Conservation (phyloP, 1,284 basidiomycete species). For the Sutorius eximius region DNA sequence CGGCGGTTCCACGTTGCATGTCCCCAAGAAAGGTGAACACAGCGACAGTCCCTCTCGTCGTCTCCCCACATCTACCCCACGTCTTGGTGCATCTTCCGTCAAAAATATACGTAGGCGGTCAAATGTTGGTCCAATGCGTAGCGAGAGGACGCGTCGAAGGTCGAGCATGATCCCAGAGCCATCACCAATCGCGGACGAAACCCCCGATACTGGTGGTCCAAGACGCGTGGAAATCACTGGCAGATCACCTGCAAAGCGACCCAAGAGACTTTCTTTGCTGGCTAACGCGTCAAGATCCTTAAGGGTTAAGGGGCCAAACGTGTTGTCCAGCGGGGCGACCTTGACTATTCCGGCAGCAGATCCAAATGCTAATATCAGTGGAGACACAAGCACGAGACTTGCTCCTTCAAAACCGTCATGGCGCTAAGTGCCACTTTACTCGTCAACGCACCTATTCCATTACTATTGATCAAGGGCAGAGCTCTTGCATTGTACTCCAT, state of each 20-base stretch:
- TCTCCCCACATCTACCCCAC: constrained; percentile 47
- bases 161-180: constrained; percentile 76
- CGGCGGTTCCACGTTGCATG: constrained; percentile 19
- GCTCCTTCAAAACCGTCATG: constrained; percentile 27
- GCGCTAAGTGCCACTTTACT: constrained; percentile 23
- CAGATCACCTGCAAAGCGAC: constrained; percentile 62
- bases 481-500: constrained; percentile 22
- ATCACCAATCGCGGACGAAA: constrained; percentile 40
- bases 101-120: constrained; percentile 60
- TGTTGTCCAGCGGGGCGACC: constrained; percentile 15
- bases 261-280: constrained; percentile 61
- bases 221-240: constrained; percentile 43
- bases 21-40: constrained; percentile 40
- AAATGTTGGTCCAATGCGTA: constrained; percentile 67
- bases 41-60: constrained; percentile 49
- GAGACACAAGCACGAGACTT: constrained; percentile 26
- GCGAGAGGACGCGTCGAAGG: constrained; percentile 66
- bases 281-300: constrained; percentile 32
- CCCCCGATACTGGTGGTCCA: constrained; percentile 35
- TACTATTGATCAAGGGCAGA: constrained; percentile 11
- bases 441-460: constrained; percentile 1
- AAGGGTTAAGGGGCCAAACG: constrained; percentile 28
- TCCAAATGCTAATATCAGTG: constrained; percentile 30
- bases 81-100: constrained; percentile 36
- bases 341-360: constrained; percentile 27